phyloP scores from a whole-genome alignment of 805 yeast species.

The Zygosaccharomyces kombuchaensis region DNA sequence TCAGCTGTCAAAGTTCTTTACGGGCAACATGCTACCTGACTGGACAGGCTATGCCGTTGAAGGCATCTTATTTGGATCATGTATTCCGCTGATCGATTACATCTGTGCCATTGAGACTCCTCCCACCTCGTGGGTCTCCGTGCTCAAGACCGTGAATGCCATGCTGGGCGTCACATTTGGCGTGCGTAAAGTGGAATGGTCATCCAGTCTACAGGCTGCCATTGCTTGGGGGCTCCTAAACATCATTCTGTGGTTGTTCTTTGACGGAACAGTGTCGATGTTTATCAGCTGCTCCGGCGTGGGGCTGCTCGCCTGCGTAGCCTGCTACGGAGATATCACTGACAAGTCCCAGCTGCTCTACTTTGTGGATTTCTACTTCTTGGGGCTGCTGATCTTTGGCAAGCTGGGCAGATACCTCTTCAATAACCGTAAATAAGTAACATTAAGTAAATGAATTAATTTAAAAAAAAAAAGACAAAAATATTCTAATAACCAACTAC shows the following conservation, averaged over 20 bases:
- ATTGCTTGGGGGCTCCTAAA: constrained; percentile 59
- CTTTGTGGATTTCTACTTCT: constrained; percentile 52
- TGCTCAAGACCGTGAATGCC: constrained; percentile 41
- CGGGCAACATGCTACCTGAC: constrained; percentile 21
- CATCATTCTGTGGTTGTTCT: constrained; percentile 61
- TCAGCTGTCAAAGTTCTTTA: constrained; percentile 21
- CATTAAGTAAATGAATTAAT: not conserved
- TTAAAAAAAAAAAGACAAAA: not conserved
- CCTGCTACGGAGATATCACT: constrained; percentile 21
- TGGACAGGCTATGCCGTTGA: constrained; percentile 41
- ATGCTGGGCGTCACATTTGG: constrained; percentile 70
- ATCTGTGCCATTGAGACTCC: constrained; percentile 15
- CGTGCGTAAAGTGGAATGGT: constrained; percentile 65
- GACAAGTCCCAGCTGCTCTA: constrained; percentile 24
- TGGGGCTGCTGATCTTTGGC: constrained; percentile 63
- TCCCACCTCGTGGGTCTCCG: constrained; percentile 16
- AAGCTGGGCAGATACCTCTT: constrained; percentile 59
- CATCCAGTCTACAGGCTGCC: constrained; percentile 59
- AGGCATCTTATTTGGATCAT: constrained; percentile 55
- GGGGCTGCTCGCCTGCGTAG: constrained; percentile 25
- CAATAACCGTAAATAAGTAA: constrained; percentile 7
- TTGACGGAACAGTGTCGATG: constrained; percentile 57
- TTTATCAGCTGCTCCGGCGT: constrained; percentile 37
- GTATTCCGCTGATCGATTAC: constrained; percentile 43
- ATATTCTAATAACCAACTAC: not conserved